phyloP scores from a whole-genome alignment of 2,329 filamentous ascomycete genomes.

The Truncatella angustata region DNA sequence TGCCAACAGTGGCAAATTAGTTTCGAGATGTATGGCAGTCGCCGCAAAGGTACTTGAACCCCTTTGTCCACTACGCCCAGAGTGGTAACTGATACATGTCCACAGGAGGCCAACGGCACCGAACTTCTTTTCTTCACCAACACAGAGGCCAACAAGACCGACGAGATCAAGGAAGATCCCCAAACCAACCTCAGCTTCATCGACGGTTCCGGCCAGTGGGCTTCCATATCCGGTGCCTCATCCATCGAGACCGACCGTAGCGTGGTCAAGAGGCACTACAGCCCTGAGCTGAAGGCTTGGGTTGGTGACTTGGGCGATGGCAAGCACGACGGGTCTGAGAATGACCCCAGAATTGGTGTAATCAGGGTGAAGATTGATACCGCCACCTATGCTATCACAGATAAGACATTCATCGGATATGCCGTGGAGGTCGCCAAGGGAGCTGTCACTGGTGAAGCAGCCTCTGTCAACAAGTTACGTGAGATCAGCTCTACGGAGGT shows the following conservation, averaged over 20 bases:
- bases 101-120: conserved; percentile 71
- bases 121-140: conserved; percentile 92
- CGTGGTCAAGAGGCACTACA: conserved; percentile 74
- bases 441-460: conserved; percentile 67
- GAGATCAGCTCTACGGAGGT: conserved; percentile 69
- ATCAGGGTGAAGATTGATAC: conserved; percentile 74
- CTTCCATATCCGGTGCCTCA: conserved; percentile 75
- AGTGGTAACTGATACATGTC: too few relatives aligned
- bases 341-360: conserved; percentile 78
- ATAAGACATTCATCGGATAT: conserved; percentile 62
- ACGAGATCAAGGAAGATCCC: conserved; percentile 70
- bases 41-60: conserved; percentile 63
- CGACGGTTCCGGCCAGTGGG: conserved; percentile 76
- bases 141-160: conserved; percentile 83
- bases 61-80: too few relatives aligned
- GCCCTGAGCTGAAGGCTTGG: conserved; percentile 74
- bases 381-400: conserved; percentile 67
- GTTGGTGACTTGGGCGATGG: conserved; percentile 82
- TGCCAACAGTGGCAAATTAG: conserved; percentile 61
- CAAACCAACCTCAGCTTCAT: conserved; percentile 82
- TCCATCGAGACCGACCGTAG: conserved; percentile 67
- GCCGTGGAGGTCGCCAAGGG: conserved; percentile 74
- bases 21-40: conserved; percentile 83
- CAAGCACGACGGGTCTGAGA: conserved; percentile 75
- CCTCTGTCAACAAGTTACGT: conserved; percentile 72